Evolutionary conservation across 148 eudicot species (phyloP), one percentile per base, ranked within the genome.

Genomic region (Camellia granthamiana): DNA sequence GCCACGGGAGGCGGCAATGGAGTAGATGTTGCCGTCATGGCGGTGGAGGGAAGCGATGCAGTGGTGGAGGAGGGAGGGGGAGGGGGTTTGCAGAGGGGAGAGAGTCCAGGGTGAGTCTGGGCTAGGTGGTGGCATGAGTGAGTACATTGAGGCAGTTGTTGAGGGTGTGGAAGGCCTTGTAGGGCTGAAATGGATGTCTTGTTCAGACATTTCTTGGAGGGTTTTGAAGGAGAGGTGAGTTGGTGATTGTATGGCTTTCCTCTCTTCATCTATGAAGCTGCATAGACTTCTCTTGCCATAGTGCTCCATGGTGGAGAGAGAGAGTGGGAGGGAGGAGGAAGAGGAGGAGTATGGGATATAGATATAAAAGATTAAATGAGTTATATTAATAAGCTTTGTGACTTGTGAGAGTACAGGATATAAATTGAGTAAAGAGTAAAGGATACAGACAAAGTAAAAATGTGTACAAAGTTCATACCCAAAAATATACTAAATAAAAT

Each of bases 1-100:
- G 4, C 81, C 78, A 0, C 78, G 58, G 54, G 81, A 15, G 72
- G 80, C 44, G 13, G 86, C 88, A 21, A 90, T 86, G 43, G 90
- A 81, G 69, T 81, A 78, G 11, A 90, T 82, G 60, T 69, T 81
- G 7, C 89, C 88, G 9, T 90, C 88, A 1, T 82, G 81, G 78
- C 87, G 85, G 78, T 81, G 88, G n/a, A 90, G 85, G n/a, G 92
- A 86, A 44, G 89, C 86, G 2, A 90, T 80, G 84, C 92, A 90
- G 51, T 88, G 86, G 78, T 83, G 78, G 46, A 88, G 84, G 5
- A 88, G 76, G 55, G 86, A 61, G 65, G 89, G 78, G 38, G 92
- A 78, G 1, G 86, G 82, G 66, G 87, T 79, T 77, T 87, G 60
- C 80, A 86, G 76, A 43, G 90, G 92, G 13, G 90, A 89, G 14